phyloP scores from a whole-genome alignment of 345 rosid genomes.

The Melastoma malabathricum region DNA sequence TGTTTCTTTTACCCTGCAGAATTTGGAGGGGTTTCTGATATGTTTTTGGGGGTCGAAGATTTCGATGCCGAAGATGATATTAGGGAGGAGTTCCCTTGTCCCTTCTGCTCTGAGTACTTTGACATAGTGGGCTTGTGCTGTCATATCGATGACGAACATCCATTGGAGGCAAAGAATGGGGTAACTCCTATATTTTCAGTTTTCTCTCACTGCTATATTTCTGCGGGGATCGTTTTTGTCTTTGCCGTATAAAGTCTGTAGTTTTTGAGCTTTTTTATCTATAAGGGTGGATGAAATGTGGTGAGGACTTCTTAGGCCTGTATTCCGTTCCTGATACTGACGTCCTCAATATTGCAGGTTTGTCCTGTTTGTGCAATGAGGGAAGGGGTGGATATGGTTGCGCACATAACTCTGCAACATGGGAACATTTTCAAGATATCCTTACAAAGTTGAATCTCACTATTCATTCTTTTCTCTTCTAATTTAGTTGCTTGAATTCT shows the following conservation, averaged over 20 bases:
- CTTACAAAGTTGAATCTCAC: slow-evolving; percentile 15
- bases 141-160: slow-evolving; percentile 89
- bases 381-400: slow-evolving; percentile 92
- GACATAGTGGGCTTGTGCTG: slow-evolving; percentile 85
- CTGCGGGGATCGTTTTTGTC: no score
- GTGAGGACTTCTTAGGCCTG: no score
- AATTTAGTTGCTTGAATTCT: no score
- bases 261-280: no score
- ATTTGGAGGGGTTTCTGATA: slow-evolving; percentile 37
- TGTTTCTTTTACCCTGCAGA: neutral
- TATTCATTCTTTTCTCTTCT: slow-evolving; percentile 2
- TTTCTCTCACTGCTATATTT: neutral
- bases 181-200: slow-evolving; percentile 22
- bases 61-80: slow-evolving; percentile 78
- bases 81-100: slow-evolving; percentile 91
- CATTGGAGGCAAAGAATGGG: slow-evolving; percentile 77
- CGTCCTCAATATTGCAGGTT: slow-evolving; percentile 34
- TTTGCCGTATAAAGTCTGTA: no score
- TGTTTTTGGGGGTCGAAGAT: slow-evolving; percentile 76
- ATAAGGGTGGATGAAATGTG: no score
- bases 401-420: slow-evolving; percentile 86
- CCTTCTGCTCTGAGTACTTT: slow-evolving; percentile 79
- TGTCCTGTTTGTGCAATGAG: slow-evolving; percentile 87
- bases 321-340: neutral
- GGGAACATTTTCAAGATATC: slow-evolving; percentile 92